Percentiles rank a stretch among this genome's conserved stretches.
These are phyloP conservation scores for Claviceps sp. DNA, from an alignment of 2,329 filamentous ascomycete species.

Conservation along the genomic window DNA sequence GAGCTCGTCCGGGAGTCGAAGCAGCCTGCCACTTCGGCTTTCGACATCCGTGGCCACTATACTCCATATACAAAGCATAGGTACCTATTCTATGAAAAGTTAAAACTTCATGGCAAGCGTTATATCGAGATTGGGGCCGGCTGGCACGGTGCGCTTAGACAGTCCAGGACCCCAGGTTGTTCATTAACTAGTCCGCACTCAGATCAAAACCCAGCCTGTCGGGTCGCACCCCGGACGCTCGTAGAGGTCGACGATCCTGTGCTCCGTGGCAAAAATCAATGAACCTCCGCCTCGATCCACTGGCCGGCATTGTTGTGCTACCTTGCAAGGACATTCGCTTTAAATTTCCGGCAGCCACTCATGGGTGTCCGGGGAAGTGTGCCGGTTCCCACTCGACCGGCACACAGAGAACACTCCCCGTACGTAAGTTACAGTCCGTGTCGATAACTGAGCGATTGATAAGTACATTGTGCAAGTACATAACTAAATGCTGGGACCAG, in stretches of 20 bases:
- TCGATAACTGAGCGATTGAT: neutral
- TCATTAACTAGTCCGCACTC: slow-evolving; percentile 1
- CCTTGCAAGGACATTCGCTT: neutral
- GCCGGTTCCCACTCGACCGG: slow-evolving; percentile 8
- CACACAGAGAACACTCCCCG: slow-evolving; percentile 4
- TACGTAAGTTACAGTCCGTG: neutral
- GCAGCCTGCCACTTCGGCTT: neutral
- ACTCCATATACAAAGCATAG: neutral
- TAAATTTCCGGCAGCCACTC: slow-evolving; percentile 4
- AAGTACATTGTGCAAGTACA: neutral
- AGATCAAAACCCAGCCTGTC: slow-evolving; percentile 10
- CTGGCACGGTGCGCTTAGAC: neutral
- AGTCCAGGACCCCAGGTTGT: neutral
- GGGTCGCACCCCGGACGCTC: slow-evolving; percentile 6
- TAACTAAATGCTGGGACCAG: neutral
- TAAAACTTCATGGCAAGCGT: neutral
- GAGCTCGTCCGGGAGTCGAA: neutral
- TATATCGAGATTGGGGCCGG: neutral
- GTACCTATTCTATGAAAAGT: neutral
- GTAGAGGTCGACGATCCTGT: neutral
- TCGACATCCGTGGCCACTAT: neutral
- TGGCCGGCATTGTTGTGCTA: neutral
- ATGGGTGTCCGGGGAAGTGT: slow-evolving; percentile 9
- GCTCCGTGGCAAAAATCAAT: neutral
- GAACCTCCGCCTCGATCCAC: neutral